Percentiles rank a stretch among this genome's conserved stretches.
Conservation (phyloP, 805 yeast genomes). For the Schwanniomyces occidentalis region DNA sequence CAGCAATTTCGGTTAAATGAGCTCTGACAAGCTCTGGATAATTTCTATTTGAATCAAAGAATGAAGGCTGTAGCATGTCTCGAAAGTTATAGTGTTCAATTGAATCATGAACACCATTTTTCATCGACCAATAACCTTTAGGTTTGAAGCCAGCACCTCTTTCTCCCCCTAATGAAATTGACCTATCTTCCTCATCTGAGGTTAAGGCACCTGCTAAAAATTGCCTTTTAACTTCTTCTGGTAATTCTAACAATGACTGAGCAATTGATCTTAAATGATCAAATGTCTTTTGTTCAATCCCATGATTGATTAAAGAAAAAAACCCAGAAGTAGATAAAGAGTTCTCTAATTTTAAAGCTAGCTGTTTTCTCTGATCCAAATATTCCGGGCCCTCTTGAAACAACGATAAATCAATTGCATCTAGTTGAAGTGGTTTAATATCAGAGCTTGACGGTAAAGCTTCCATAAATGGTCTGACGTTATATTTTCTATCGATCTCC, state of each 20-base stretch:
- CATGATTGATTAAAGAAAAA: slow-evolving; percentile 44
- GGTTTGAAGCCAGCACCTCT: slow-evolving; percentile 32
- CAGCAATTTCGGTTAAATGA: slow-evolving; percentile 22
- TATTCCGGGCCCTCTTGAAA: slow-evolving; percentile 39
- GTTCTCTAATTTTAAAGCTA: slow-evolving; percentile 40
- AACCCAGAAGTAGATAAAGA: slow-evolving; percentile 46
- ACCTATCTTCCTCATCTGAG: slow-evolving; percentile 27
- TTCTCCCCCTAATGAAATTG: slow-evolving; percentile 27
- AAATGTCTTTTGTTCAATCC: slow-evolving; percentile 31
- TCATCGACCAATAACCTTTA: slow-evolving; percentile 30
- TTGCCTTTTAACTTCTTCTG: slow-evolving; percentile 38
- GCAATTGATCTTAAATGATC: slow-evolving; percentile 40
- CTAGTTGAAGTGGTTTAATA: slow-evolving; percentile 25
- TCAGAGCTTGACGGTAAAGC: slow-evolving; percentile 20
- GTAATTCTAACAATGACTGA: slow-evolving; percentile 41
- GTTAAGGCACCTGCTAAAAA: slow-evolving; percentile 42
- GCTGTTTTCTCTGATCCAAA: slow-evolving; percentile 21
- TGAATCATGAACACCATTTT: slow-evolving; percentile 27
- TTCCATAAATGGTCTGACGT: slow-evolving; percentile 26
- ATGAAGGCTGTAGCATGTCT: slow-evolving; percentile 22
- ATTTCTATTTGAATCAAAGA: slow-evolving; percentile 19
- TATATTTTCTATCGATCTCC: slow-evolving; percentile 18
- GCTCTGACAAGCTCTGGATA: slow-evolving; percentile 26
- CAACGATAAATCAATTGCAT: slow-evolving; percentile 36
- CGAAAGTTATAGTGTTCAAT: slow-evolving; percentile 29